A percentile compares a stretch with the other conserved stretches of the same genome.
Evolutionary conservation across 345 rosid species (phyloP).

Genomic region (Citropsis articulata): DNA sequence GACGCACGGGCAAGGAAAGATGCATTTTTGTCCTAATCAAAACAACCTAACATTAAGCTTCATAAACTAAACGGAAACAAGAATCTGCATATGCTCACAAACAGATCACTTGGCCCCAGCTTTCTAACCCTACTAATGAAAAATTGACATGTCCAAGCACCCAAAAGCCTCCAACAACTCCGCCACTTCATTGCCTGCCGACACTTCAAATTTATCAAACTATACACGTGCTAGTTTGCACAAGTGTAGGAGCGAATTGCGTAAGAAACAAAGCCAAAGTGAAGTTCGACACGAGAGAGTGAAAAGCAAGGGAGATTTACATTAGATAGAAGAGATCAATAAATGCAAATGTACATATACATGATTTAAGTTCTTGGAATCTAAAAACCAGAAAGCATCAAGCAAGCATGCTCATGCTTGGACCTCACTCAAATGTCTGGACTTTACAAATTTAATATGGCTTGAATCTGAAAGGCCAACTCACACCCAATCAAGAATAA

Average conservation of each 20-base stretch:
- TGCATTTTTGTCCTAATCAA: neutral
- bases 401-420: conserved; percentile 15
- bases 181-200: conserved; percentile 18
- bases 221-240: neutral
- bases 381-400: neutral
- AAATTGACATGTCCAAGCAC: neutral
- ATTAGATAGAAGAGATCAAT: neutral
- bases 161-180: neutral
- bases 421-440: conserved; percentile 22
- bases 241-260: neutral
- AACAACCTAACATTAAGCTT: neutral
- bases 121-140: neutral
- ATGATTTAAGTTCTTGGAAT: conserved; percentile 1
- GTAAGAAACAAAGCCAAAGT: neutral
- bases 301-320: neutral
- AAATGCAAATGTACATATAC: conserved; percentile 12
- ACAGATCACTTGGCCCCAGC: conserved; percentile 21
- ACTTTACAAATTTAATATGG: conserved; percentile 36
- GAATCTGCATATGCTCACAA: conserved; percentile 18
- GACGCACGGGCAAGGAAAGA: neutral
- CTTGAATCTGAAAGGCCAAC: conserved; percentile 31
- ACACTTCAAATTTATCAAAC: conserved; percentile 14
- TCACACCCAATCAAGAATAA: conserved; percentile 34
- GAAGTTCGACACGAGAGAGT: neutral
- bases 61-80: neutral